Evolutionary conservation across 1,284 basidiomycete genomes (phyloP).

Genomic region (Sphagnurus paluster): DNA sequence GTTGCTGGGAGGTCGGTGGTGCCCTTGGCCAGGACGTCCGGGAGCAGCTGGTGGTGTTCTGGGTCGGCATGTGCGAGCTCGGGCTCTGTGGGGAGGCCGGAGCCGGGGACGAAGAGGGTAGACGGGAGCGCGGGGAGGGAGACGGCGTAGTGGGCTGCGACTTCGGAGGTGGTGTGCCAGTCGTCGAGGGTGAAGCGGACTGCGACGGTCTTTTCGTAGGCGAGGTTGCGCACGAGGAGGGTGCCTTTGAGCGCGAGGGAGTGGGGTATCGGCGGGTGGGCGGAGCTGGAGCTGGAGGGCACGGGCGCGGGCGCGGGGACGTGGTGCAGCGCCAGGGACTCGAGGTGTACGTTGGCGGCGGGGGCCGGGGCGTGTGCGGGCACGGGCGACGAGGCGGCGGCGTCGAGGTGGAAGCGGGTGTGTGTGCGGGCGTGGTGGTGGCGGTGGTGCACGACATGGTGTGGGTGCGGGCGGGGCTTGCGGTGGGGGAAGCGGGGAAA

Average conservation of each 20-base stretch:
- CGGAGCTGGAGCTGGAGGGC: constrained; percentile 15
- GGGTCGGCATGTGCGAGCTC: constrained; percentile 16
- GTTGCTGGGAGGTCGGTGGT: neutral
- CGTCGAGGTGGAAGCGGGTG: constrained; percentile 43
- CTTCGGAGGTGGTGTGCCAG: constrained; percentile 93
- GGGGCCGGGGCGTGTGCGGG: constrained; percentile 37
- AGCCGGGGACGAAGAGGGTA: constrained; percentile 23
- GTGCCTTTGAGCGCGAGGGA: constrained; percentile 54
- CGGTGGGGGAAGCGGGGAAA: constrained; percentile 15
- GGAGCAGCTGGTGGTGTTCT: constrained; percentile 30
- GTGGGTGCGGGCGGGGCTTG: neutral
- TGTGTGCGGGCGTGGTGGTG: neutral
- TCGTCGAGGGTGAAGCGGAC: constrained; percentile 91
- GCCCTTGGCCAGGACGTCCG: neutral
- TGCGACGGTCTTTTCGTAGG: constrained; percentile 86
- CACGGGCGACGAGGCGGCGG: constrained; percentile 38
- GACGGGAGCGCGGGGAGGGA: constrained; percentile 43
- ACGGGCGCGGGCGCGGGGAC: constrained; percentile 38
- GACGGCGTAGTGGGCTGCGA: constrained; percentile 32
- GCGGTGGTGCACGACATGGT: constrained; percentile 44
- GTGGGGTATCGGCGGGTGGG: constrained; percentile 18
- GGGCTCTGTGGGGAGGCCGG: constrained; percentile 15
- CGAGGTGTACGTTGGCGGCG: constrained; percentile 46
- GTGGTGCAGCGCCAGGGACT: constrained; percentile 46
- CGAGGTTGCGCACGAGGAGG: constrained; percentile 80